Percentiles rank a stretch among this genome's conserved stretches.
These are phyloP conservation scores for Salvia hispanica DNA, from an alignment of 257 asterid species.

Conservation along the genomic window DNA sequence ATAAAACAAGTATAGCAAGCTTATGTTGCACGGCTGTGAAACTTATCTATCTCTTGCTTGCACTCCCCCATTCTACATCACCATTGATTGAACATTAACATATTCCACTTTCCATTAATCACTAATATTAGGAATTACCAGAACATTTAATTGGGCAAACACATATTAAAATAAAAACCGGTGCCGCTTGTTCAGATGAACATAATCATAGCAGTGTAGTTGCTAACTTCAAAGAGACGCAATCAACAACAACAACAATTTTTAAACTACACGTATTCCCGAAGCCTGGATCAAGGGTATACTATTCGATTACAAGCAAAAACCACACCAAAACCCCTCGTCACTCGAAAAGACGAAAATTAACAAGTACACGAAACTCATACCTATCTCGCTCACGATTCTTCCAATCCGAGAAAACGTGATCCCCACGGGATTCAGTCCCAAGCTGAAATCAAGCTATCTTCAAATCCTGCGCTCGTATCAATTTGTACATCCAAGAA, in stretches of 20 bases:
- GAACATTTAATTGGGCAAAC: constrained; percentile 24
- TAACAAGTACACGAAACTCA: constrained; percentile 16
- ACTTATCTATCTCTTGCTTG: background rate
- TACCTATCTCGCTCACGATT: constrained; percentile 39
- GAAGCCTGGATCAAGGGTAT: constrained; percentile 28
- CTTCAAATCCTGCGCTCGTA: constrained; percentile 9
- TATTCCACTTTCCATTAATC: background rate
- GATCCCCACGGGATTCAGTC: constrained; percentile 12
- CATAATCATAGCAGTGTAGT: constrained; percentile 24
- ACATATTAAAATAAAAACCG: background rate
- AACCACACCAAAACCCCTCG: background rate
- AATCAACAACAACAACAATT: background rate
- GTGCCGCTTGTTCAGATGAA: background rate
- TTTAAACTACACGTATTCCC: constrained; percentile 1
- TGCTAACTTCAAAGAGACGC: background rate
- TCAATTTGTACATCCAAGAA: background rate
- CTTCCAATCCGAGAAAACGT: constrained; percentile 21
- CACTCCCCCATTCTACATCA: constrained; percentile 7
- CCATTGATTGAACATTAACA: constrained; percentile 6
- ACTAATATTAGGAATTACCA: constrained; percentile 16
- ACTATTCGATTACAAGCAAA: background rate
- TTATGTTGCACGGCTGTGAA: background rate
- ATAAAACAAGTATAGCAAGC: background rate
- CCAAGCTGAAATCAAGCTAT: constrained; percentile 35
- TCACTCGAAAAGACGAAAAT: background rate